A percentile compares a stretch with the other conserved stretches of the same genome.
Evolutionary conservation across 257 asterid genomes (phyloP).

Genomic region (Forsythia viridissima): DNA sequence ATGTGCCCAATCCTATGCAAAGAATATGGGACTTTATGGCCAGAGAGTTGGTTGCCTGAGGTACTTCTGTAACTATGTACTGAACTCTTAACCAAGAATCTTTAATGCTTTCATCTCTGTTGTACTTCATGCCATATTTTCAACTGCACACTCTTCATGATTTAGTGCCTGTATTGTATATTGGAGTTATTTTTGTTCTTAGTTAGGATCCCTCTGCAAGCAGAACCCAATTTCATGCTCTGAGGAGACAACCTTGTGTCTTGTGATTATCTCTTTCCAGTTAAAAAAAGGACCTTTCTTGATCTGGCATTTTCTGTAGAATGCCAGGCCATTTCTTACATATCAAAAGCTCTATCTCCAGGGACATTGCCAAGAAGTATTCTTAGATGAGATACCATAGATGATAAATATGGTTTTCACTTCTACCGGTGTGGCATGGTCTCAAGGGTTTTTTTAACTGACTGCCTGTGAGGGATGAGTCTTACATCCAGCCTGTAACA

Average conservation of each 20-base stretch:
- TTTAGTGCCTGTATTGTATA: neutral
- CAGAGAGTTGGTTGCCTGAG: constrained; percentile 98
- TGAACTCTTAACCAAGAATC: constrained; percentile 10
- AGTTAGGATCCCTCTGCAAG: neutral
- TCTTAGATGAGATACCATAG: neutral
- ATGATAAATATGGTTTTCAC: neutral
- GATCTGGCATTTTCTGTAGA: neutral
- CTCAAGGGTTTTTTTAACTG: neutral
- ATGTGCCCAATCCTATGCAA: constrained; percentile 96
- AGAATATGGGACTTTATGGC: constrained; percentile 98
- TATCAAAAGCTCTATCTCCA: no score
- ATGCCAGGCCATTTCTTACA: neutral
- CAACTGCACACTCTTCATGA: neutral
- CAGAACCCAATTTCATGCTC: neutral
- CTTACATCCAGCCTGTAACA: neutral
- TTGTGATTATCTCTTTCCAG: neutral
- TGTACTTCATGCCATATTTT: neutral
- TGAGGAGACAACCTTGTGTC: neutral
- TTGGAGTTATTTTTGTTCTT: neutral
- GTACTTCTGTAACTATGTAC: constrained; percentile 33
- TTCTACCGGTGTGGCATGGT: neutral
- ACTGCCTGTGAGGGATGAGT: neutral
- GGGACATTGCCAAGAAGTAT: neutral
- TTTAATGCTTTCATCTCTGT: neutral
- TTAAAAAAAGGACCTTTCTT: neutral